A percentile compares a stretch with the other conserved stretches of the same genome.
phyloP scores from a whole-genome alignment of 495 filamentous ascomycete species.

The Xylaria longipes region DNA sequence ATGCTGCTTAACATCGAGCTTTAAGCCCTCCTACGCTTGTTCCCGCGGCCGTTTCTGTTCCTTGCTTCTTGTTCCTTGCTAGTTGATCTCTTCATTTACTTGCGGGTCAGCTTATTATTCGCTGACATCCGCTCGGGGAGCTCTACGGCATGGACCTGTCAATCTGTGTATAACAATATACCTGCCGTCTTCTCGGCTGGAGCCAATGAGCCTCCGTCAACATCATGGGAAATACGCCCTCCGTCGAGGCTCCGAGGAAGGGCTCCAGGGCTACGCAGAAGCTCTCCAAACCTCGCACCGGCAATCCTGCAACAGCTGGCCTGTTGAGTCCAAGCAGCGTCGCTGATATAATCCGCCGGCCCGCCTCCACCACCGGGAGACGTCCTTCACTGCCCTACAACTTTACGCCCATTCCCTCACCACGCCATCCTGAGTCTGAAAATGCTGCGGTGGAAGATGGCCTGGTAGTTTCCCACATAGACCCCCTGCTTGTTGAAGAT shows the following conservation, averaged over 20 bases:
- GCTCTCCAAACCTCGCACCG: constrained; percentile 56
- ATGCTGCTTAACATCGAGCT: constrained; percentile 20
- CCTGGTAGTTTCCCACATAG: neutral
- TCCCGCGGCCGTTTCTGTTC: constrained; percentile 15
- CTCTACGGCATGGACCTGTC: constrained; percentile 49
- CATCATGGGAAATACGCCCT: constrained; percentile 56
- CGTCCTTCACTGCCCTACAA: constrained; percentile 39
- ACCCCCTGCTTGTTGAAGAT: constrained; percentile 12
- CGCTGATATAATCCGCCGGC: constrained; percentile 36
- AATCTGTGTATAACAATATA: constrained; percentile 50
- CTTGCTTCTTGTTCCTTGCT: constrained; percentile 5
- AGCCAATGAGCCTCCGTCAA: constrained; percentile 28
- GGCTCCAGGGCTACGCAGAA: constrained; percentile 46
- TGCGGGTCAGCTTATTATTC: constrained; percentile 27
- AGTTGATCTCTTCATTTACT: constrained; percentile 17
- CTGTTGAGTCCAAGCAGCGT: constrained; percentile 48
- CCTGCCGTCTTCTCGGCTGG: constrained; percentile 36
- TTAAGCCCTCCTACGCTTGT: constrained; percentile 25
- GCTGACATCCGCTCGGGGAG: constrained; percentile 28
- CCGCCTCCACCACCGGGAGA: constrained; percentile 29
- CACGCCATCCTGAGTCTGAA: constrained; percentile 20
- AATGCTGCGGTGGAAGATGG: neutral
- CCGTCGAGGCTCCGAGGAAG: constrained; percentile 48
- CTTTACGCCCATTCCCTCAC: constrained; percentile 33
- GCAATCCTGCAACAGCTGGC: constrained; percentile 51